These are phyloP conservation scores for Akebia trifoliata DNA, from an alignment of 164 flowering plant species.

Conservation along the genomic window DNA sequence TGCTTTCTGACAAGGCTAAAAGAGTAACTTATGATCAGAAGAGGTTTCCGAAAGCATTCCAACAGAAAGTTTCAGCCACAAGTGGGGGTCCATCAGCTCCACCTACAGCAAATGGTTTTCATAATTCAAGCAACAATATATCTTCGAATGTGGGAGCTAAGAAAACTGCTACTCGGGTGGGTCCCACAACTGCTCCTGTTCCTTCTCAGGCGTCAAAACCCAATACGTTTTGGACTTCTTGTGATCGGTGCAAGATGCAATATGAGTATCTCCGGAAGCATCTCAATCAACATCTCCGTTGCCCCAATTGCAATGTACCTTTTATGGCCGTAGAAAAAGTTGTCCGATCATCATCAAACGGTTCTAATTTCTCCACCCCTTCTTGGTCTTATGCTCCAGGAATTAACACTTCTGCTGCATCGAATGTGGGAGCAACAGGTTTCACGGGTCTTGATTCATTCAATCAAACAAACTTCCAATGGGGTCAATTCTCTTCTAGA, in stretches of 20 bases:
- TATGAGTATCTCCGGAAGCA: conserved; percentile 67
- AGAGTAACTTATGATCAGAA: conserved; percentile 58
- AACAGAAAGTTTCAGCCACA: conserved; percentile 30
- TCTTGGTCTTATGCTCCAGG: conserved; percentile 39
- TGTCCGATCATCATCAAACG: conserved; percentile 39
- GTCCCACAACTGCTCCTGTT: conserved; percentile 18
- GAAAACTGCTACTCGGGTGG: conserved; percentile 25
- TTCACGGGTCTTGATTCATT: conserved; percentile 23
- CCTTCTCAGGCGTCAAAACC: conserved; percentile 32
- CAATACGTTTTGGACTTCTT: conserved; percentile 75
- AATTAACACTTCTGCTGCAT: conserved; percentile 18
- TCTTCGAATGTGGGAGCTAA: conserved; percentile 27
- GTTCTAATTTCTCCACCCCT: conserved; percentile 24
- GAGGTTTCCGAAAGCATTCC: conserved; percentile 30
- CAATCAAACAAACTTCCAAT: conserved; percentile 35
- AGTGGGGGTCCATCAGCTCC: conserved; percentile 28
- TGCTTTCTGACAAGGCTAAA: conserved; percentile 68
- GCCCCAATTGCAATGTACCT: conserved; percentile 66
- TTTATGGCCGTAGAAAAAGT: conserved; percentile 63
- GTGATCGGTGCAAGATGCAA: conserved; percentile 68
- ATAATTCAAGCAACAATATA: conserved; percentile 37
- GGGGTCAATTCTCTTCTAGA: conserved; percentile 53
- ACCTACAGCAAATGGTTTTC: conserved; percentile 46
- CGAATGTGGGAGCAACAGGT: conserved; percentile 21
- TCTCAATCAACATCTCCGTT: conserved; percentile 64